Percentiles rank a stretch among this genome's conserved stretches.
Evolutionary conservation across 2,329 filamentous ascomycete genomes (phyloP).

Genomic region (Penicillium concentricum): DNA sequence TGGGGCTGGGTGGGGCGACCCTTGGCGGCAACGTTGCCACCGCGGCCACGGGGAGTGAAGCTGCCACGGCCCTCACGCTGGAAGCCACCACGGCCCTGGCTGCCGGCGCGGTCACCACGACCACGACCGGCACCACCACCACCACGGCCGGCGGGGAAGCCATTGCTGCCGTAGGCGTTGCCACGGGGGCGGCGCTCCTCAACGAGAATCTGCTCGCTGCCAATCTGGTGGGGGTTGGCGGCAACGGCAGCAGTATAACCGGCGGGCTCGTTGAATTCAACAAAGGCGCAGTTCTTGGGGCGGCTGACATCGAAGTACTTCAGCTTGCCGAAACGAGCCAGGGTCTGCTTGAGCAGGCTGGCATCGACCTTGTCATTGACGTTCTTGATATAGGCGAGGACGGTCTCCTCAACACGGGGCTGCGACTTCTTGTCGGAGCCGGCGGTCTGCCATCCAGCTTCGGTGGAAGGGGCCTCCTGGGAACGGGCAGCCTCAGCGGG

Average conservation of each 20-base stretch:
- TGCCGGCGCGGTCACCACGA: slow-evolving; percentile 65
- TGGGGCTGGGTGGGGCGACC: slow-evolving; percentile 48
- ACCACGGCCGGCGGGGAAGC: slow-evolving; percentile 60
- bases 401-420: slow-evolving; percentile 70
- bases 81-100: slow-evolving; percentile 67
- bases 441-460: slow-evolving; percentile 84
- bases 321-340: slow-evolving; percentile 68
- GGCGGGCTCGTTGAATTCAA: slow-evolving; percentile 80
- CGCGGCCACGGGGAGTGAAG: slow-evolving; percentile 63
- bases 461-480: slow-evolving; percentile 76
- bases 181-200: slow-evolving; percentile 84
- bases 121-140: slow-evolving; percentile 65
- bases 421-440: slow-evolving; percentile 76
- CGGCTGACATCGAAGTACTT: slow-evolving; percentile 64
- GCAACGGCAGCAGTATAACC: slow-evolving; percentile 80
- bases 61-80: slow-evolving; percentile 67
- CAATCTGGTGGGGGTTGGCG: slow-evolving; percentile 82
- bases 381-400: slow-evolving; percentile 91
- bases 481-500: slow-evolving; percentile 41
- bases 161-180: slow-evolving; percentile 67
- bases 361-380: slow-evolving; percentile 85
- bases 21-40: slow-evolving; percentile 54
- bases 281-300: slow-evolving; percentile 93
- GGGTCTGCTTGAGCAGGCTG: slow-evolving; percentile 66
- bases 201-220: slow-evolving; percentile 77